Percentiles rank a stretch among this genome's conserved stretches.
These are phyloP conservation scores for Calonectria ilicicola DNA, from an alignment of 2,329 filamentous ascomycete genomes.

Conservation along the genomic window DNA sequence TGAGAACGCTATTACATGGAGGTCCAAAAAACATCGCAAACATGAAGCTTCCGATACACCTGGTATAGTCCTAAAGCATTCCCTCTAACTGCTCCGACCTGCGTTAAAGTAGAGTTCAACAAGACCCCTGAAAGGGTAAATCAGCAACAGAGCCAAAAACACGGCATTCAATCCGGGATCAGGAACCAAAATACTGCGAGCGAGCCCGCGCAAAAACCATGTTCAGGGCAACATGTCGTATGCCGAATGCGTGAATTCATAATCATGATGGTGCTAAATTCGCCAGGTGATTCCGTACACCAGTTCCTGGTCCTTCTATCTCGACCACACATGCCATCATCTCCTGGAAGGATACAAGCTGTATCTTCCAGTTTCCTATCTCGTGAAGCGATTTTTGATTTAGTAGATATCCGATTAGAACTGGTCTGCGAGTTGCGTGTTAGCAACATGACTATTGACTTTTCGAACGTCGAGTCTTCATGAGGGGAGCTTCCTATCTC, in stretches of 20 bases:
- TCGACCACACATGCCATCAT: conserved; percentile 20
- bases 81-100: not conserved
- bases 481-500: not conserved
- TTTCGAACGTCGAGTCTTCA: not conserved
- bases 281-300: conserved; percentile 33
- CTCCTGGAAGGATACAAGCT: conserved; percentile 4
- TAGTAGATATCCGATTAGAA: conserved; percentile 28
- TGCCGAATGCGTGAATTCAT: conserved; percentile 40
- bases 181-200: conserved; percentile 5
- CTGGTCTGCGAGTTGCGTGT: conserved; percentile 32
- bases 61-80: not conserved
- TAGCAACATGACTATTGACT: conserved; percentile 9
- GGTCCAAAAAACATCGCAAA: not conserved
- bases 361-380: conserved; percentile 9
- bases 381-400: conserved; percentile 11
- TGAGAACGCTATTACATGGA: not conserved
- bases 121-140: not conserved
- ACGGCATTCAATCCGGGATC: not conserved
- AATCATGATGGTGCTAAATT: conserved; percentile 41
- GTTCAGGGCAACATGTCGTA: conserved; percentile 3
- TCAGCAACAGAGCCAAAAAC: not conserved
- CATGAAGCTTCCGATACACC: not conserved
- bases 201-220: not conserved
- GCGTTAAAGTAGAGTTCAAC: not conserved
- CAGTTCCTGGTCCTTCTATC: conserved; percentile 13